phyloP scores from a whole-genome alignment of 257 asterid species.

The Penstemon eatonii region DNA sequence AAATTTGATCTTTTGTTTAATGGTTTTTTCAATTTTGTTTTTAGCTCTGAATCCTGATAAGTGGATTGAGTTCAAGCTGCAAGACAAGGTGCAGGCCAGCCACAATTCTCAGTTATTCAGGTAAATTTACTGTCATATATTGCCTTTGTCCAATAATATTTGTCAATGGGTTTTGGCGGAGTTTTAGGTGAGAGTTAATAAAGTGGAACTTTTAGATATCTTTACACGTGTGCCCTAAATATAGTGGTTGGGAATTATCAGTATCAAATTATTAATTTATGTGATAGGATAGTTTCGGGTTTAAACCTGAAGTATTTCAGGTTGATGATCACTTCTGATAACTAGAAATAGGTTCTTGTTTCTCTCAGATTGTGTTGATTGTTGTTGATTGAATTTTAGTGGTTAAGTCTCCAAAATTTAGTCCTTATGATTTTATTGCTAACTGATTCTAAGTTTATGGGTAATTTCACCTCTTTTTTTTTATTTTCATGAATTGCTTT shows the following conservation, averaged over 20 bases:
- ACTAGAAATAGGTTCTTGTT: neutral
- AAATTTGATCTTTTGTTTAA: neutral
- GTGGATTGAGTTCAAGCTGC: conserved; percentile 89
- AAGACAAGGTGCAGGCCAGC: conserved; percentile 89
- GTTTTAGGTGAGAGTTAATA: no score
- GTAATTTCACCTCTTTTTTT: conserved; percentile 11
- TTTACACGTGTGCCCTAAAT: no score
- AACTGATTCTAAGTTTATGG: conserved; percentile 2
- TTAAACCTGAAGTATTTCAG: neutral
- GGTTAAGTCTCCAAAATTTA: neutral
- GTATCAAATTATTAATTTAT: neutral
- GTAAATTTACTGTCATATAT: conserved; percentile 36
- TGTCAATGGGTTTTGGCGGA: neutral
- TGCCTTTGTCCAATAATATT: neutral
- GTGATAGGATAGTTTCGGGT: neutral
- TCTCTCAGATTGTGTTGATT: neutral
- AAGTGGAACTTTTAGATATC: no score
- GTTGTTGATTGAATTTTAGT: neutral
- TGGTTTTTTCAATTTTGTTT: conserved; percentile 30
- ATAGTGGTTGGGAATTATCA: neutral
- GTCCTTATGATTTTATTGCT: neutral
- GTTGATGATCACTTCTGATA: neutral
- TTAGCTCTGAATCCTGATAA: conserved; percentile 85
- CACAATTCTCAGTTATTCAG: conserved; percentile 91
- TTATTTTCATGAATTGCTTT: neutral